Percentiles rank a stretch among this genome's conserved stretches.
Conservation (phyloP, 169 alveolate genomes). For the Blepharisma undulans region DNA sequence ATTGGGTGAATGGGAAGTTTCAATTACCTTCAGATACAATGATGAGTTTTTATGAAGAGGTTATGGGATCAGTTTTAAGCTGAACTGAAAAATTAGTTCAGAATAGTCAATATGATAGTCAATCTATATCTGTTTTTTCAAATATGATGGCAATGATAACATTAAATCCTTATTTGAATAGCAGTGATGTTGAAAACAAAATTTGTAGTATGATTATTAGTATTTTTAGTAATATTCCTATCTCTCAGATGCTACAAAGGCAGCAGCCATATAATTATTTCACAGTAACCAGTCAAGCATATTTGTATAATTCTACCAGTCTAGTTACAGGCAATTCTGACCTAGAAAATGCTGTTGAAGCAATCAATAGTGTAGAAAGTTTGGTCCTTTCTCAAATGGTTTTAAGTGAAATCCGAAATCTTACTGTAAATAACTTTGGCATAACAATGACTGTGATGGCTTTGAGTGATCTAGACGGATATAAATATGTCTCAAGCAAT, state of each 20-base stretch:
- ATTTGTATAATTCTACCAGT: background rate
- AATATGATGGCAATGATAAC: background rate
- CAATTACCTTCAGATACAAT: background rate
- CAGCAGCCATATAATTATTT: background rate
- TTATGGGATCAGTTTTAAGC: background rate
- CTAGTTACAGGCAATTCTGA: background rate
- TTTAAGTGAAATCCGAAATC: background rate
- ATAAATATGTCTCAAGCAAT: background rate
- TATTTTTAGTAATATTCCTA: background rate
- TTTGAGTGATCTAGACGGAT: background rate
- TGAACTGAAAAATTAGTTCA: background rate
- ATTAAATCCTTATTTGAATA: background rate
- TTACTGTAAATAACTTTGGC: background rate
- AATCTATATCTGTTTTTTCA: background rate
- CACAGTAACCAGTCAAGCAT: background rate
- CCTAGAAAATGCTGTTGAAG: background rate
- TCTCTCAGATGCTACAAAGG: background rate
- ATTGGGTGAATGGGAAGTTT: background rate
- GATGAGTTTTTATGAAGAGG: background rate
- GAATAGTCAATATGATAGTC: background rate
- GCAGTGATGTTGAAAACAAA: background rate
- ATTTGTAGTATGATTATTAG: background rate
- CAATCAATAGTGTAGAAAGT: background rate
- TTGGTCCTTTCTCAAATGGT: background rate
- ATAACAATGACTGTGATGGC: background rate